Percentiles rank a stretch among this genome's conserved stretches.
Evolutionary conservation across 108 stramenopile species (phyloP).

Genomic region (Skeletonema potamos): DNA sequence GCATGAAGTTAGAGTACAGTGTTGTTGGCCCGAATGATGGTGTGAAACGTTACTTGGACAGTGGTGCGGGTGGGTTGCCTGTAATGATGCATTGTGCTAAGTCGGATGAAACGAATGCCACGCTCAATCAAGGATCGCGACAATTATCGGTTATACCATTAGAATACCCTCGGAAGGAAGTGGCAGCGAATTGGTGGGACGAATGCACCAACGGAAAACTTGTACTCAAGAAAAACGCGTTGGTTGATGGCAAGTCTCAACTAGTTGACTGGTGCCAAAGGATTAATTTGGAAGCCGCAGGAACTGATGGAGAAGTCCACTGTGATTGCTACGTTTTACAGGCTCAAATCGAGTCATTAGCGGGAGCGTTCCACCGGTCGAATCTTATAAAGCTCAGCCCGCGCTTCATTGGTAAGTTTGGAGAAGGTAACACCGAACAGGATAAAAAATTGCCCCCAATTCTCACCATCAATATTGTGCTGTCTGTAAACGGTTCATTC

Average conservation of each 20-base stretch:
- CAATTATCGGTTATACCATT: slow-evolving; percentile 25
- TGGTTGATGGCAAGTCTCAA: neutral
- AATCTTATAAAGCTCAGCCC: slow-evolving; percentile 25
- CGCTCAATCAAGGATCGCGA: neutral
- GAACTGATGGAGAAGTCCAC: slow-evolving; percentile 1
- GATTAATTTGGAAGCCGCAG: slow-evolving; percentile 17
- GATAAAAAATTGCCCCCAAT: neutral
- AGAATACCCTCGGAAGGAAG: slow-evolving; percentile 12
- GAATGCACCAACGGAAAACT: slow-evolving; percentile 23
- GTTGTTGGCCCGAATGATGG: neutral
- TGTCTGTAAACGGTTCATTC: neutral
- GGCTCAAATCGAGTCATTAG: slow-evolving; percentile 21
- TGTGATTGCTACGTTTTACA: slow-evolving; percentile 15
- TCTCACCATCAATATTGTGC: neutral
- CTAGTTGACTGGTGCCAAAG: slow-evolving; percentile 13
- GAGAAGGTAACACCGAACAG: neutral
- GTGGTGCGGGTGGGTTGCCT: slow-evolving; percentile 28
- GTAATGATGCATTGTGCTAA: slow-evolving; percentile 27
- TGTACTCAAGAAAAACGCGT: slow-evolving; percentile 10
- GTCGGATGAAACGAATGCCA: slow-evolving; percentile 9
- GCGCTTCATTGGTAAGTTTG: slow-evolving; percentile 15
- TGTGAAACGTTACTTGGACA: slow-evolving; percentile 16
- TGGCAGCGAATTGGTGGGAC: slow-evolving; percentile 26
- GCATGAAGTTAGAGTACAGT: slow-evolving; percentile 30
- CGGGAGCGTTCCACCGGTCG: slow-evolving; percentile 28